Percentiles rank a stretch among this genome's conserved stretches.
These are phyloP conservation scores for Gentiana straminea DNA, from an alignment of 257 asterid species.

Conservation along the genomic window DNA sequence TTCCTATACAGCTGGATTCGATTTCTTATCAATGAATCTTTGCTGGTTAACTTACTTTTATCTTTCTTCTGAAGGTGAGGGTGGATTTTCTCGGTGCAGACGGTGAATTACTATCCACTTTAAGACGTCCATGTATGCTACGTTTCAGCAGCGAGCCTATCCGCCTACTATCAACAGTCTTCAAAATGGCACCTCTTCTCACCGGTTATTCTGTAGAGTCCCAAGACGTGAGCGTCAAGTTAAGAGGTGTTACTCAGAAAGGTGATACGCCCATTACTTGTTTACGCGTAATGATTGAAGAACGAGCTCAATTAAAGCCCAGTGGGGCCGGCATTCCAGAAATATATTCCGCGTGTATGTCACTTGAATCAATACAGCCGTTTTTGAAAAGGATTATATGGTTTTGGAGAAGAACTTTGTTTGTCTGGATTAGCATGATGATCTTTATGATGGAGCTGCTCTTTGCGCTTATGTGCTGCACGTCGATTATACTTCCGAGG, in stretches of 20 bases:
- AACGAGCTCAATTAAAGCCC: slow-evolving; percentile 55
- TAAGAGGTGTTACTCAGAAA: slow-evolving; percentile 41
- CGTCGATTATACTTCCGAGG: slow-evolving; percentile 50
- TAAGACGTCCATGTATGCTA: slow-evolving; percentile 64
- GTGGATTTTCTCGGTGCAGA: slow-evolving; percentile 58
- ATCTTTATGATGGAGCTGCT: slow-evolving; percentile 48
- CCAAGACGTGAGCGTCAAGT: slow-evolving; percentile 42
- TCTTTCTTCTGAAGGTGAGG: slow-evolving; percentile 37
- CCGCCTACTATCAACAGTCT: slow-evolving; percentile 50
- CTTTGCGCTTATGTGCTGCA: slow-evolving; percentile 65
- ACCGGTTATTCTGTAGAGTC: slow-evolving; percentile 72
- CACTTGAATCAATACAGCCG: slow-evolving; percentile 69
- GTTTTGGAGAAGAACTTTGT: slow-evolving; percentile 75
- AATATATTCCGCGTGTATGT: slow-evolving; percentile 52
- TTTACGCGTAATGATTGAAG: slow-evolving; percentile 61
- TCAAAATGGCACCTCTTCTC: slow-evolving; percentile 57
- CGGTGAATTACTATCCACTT: slow-evolving; percentile 45
- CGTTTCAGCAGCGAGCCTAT: slow-evolving; percentile 61
- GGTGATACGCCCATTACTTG: slow-evolving; percentile 57
- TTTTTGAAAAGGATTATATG: slow-evolving; percentile 43
- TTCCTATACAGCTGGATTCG: too few relatives aligned
- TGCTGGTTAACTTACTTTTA: background rate
- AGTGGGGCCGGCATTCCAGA: slow-evolving; percentile 72
- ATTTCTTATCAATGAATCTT: background rate
- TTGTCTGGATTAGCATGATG: slow-evolving; percentile 69